These are phyloP conservation scores for Pythium volutum DNA, from an alignment of 352 stramenopile genomes.

Conservation along the genomic window DNA sequence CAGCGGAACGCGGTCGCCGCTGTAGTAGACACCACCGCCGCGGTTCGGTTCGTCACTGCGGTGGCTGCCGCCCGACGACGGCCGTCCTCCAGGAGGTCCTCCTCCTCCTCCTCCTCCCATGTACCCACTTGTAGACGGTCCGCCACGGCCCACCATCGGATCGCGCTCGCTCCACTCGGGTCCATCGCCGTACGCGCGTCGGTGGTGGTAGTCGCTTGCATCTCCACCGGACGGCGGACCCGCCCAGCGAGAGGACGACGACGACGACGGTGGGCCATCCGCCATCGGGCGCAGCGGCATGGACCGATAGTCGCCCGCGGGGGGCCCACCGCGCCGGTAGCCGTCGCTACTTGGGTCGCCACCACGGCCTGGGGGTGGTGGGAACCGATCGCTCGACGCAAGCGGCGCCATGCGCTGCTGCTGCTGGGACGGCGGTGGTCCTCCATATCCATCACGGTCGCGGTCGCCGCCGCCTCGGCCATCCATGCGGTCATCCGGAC, in stretches of 20 bases:
- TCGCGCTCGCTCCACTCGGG: conserved; percentile 24
- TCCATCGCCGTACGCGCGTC: conserved; percentile 16
- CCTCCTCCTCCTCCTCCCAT: conserved; percentile 7
- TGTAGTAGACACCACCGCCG: conserved; percentile 20
- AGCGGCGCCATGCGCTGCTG: conserved; percentile 17
- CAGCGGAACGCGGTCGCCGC: conserved; percentile 10
- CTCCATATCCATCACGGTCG: conserved; percentile 14
- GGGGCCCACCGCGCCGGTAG: conserved; percentile 14
- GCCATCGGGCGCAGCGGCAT: conserved; percentile 19
- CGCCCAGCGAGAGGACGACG: conserved; percentile 17
- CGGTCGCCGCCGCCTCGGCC: conserved; percentile 10
- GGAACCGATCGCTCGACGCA: conserved; percentile 16
- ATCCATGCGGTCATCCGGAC: background rate
- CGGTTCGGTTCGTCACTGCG: conserved; percentile 12
- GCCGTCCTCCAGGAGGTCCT: background rate
- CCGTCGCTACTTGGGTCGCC: conserved; percentile 11
- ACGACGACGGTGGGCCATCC: conserved; percentile 2
- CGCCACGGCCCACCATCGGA: conserved; percentile 10
- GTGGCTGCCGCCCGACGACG: conserved; percentile 13
- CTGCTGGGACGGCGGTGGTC: conserved; percentile 2
- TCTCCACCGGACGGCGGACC: conserved; percentile 10
- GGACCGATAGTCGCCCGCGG: conserved; percentile 17
- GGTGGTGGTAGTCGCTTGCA: conserved; percentile 14
- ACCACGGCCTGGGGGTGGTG: conserved; percentile 7
- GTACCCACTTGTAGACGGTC: conserved; percentile 10